Evolutionary conservation across 768 basidiomycete genomes (phyloP).

Genomic region (Sistotremastrum suecicum): DNA sequence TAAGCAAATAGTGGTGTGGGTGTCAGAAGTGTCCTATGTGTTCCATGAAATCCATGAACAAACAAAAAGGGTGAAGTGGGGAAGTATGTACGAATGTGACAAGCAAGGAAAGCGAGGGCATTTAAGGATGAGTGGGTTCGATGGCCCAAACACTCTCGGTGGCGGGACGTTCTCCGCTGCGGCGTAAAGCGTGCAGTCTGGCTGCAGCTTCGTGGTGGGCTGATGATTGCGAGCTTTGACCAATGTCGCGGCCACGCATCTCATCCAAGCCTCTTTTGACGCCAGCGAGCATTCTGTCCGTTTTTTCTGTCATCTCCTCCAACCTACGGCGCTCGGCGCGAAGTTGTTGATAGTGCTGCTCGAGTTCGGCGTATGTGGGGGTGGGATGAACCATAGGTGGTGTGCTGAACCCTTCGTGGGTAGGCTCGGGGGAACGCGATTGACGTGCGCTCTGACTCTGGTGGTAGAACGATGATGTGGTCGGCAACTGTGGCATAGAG

Average conservation of each 20-base stretch:
- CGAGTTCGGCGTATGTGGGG: constrained; percentile 46
- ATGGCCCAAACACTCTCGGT: too few species aligned
- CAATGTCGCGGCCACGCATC: constrained; percentile 27
- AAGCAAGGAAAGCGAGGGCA: too few species aligned
- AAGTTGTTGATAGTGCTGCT: constrained; percentile 56
- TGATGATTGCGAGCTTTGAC: too few species aligned
- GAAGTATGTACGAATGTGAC: too few species aligned
- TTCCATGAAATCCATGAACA: too few species aligned
- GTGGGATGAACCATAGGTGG: constrained; percentile 17
- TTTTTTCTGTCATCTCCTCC: constrained; percentile 64
- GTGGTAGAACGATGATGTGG: constrained; percentile 7
- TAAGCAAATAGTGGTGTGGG: too few species aligned
- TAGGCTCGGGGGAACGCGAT: constrained; percentile 3
- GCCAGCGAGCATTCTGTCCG: constrained; percentile 57
- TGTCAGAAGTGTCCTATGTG: too few species aligned
- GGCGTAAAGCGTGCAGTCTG: too few species aligned
- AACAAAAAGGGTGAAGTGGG: too few species aligned
- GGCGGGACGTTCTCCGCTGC: too few species aligned
- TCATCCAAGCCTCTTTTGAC: constrained; percentile 68
- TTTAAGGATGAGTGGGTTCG: too few species aligned
- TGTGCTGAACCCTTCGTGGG: constrained; percentile 6
- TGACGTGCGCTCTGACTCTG: not conserved
- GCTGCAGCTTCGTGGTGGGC: too few species aligned
- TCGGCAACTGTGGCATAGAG: constrained; percentile 7
- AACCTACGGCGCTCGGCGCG: constrained; percentile 45